Evolutionary conservation across 148 eudicot species (phyloP).

Genomic region (Chenopodium quinoa): DNA sequence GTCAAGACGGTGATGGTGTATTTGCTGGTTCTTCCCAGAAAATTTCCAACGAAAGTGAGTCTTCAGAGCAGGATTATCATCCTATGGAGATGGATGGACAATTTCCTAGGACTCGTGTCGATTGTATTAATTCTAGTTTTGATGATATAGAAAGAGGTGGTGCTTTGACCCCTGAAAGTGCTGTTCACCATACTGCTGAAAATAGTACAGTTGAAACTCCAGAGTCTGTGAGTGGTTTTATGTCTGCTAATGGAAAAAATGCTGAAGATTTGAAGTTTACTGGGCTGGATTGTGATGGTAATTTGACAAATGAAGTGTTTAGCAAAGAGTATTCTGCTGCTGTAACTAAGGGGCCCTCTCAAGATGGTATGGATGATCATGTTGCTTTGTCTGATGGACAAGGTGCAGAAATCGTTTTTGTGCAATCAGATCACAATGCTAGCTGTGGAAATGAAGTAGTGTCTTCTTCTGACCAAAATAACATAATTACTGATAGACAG

Average conservation of each 20-base stretch:
- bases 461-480: constrained; percentile 19
- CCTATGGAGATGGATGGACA: constrained; percentile 11
- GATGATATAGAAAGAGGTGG: constrained; percentile 4
- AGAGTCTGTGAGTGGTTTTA: neutral
- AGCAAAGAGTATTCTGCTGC: neutral
- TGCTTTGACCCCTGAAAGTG: neutral
- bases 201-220: neutral
- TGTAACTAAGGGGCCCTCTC: neutral
- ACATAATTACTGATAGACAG: constrained; percentile 57
- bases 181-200: neutral
- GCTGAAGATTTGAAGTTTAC: constrained; percentile 9
- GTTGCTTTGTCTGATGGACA: neutral
- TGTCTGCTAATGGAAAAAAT: neutral
- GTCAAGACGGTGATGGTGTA: constrained; percentile 5
- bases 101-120: neutral
- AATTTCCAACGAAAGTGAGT: neutral
- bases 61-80: constrained; percentile 9
- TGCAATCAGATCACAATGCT: neutral
- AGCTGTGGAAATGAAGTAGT: neutral
- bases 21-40: constrained; percentile 4
- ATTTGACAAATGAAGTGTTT: neutral
- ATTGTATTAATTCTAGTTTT: neutral
- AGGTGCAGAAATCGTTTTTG: neutral
- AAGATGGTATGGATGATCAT: neutral
- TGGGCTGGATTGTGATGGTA: constrained; percentile 9